Base-by-base conservation (phyloP, 2,329 filamentous ascomycete genomes). In the Thielaviopsis punctulata region DNA sequence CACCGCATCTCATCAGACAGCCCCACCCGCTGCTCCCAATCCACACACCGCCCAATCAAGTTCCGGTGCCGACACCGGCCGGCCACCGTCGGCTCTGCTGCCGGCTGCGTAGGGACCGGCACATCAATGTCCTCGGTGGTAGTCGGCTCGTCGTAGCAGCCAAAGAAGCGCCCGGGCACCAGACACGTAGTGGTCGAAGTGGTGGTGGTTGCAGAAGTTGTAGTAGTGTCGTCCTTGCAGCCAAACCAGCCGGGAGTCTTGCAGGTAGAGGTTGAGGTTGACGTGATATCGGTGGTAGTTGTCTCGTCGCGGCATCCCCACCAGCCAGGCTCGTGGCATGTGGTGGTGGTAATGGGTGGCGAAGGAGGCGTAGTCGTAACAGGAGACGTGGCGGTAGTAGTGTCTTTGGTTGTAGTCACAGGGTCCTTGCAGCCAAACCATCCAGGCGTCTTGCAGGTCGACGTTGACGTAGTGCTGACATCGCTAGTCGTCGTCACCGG, bases 191-290 rank as follows among this genome's bases (percentile, higher is more conserved):
- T 63, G 3, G 47, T 51, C n/a, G 56, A 22, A 3, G 47, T 54
- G 8, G 59, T 55, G 8, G 61, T 60, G 9, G 59, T 41, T 51
- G 62, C 60, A 1, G 62, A 65, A n/a, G 62, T 59, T 3, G 60
- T 62, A 1, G 65, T 60, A 24, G 65, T 63, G 59, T 66, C 59
- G 49, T 68, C 78, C 30, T 79, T 78, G 64, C 79, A 82, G 2
- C 79, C 79, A 58, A 82, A 82, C 75, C 79, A 83, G 9, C 79
- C 80, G 2, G 78, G 79, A 1, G 74, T 77, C 58, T 73, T 67
- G 61, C 77, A 81, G 0, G 75, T 79, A 2, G 72, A 73, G 21
- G 70, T 75, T 53, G 62, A 64, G 0, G 65, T 73, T 4, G 66
- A 68, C 0, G 71, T 70, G 0, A 73, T 70, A 12, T 69, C 69